Evolutionary conservation across 306 rosid genomes (phyloP).

Genomic region (Medicago arabica): DNA sequence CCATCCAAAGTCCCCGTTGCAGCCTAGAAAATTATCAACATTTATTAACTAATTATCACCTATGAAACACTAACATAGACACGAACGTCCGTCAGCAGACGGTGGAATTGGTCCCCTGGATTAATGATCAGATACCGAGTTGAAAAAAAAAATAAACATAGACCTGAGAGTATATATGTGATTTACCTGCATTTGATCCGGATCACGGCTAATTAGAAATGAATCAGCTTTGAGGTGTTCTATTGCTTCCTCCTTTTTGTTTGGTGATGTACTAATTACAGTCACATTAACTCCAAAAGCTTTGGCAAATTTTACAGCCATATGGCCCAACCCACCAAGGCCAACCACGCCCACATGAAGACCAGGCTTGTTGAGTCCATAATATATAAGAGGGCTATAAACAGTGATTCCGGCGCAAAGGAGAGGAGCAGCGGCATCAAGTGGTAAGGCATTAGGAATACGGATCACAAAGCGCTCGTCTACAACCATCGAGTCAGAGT

Average conservation of each 20-base stretch:
- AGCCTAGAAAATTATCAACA: neutral
- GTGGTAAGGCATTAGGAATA: constrained; percentile 47
- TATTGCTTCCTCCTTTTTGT: constrained; percentile 56
- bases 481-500: constrained; percentile 55
- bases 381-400: constrained; percentile 52
- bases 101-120: no score
- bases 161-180: neutral
- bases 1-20: constrained; percentile 45
- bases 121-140: no score
- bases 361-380: constrained; percentile 50
- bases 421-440: constrained; percentile 53
- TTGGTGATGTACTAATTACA: constrained; percentile 50
- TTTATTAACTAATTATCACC: no score
- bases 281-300: constrained; percentile 52
- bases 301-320: constrained; percentile 61
- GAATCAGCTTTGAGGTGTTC: constrained; percentile 53
- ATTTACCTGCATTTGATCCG: constrained; percentile 47
- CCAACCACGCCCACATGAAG: constrained; percentile 43
- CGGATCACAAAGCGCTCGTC: constrained; percentile 49
- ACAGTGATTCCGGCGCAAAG: constrained; percentile 56
- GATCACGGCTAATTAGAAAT: constrained; percentile 54
- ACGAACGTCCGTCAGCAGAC: no score
- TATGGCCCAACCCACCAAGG: constrained; percentile 57
- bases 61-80: neutral
- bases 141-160: no score